Evolutionary conservation across 2,329 filamentous ascomycete genomes (phyloP), one percentile per base, ranked within the genome.

Genomic region (Lachnellula arida): DNA sequence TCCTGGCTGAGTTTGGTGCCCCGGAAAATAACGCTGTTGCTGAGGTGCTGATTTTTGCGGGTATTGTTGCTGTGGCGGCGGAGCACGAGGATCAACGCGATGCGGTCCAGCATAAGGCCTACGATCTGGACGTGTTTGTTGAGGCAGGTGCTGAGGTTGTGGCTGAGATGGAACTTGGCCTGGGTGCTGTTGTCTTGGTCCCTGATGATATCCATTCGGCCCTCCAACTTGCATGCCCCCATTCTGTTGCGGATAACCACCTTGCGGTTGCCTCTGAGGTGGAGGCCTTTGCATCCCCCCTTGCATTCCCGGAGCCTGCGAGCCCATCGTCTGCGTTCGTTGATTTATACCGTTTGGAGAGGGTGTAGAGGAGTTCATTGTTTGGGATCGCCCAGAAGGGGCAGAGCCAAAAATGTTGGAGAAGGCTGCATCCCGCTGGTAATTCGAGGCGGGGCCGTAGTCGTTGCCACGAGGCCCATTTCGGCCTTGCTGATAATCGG

Each of bases 351-450:
- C 75, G 71, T 77, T 76, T 66, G 76, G 72, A 49, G 77, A 74
- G 49, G 82, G 83, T 57, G 78, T 81, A 62, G 91, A 86, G 54
- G 89, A 91, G 61, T 87, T 94, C 91, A 97, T 97, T 25, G 93
- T 97, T 70, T 97, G 92, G 56, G 92, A 95, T 72, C 94, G 87
- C 56, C 93, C 93, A 47, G 91, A 91, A 62, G 90, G 91, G 62
- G 89, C 82, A 62, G 85, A 86, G 65, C 93, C 94, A 72, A 97
- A 99, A 70, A 97, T 97, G 75, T 93, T 93, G 63, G 89, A 91
- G 74, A 95, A 99, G 63, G 93, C 94, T 65, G 91, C 90, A 82
- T 99, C 92, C 75, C 94, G 88, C 75, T 94, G 89, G 68, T 78
- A 79, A 69, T 80, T 79, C 61, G 78, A 76, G 53, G 76, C 69